Evolutionary conservation across 2,329 filamentous ascomycete genomes (phyloP).

Genomic region (Colletotrichum sp.): DNA sequence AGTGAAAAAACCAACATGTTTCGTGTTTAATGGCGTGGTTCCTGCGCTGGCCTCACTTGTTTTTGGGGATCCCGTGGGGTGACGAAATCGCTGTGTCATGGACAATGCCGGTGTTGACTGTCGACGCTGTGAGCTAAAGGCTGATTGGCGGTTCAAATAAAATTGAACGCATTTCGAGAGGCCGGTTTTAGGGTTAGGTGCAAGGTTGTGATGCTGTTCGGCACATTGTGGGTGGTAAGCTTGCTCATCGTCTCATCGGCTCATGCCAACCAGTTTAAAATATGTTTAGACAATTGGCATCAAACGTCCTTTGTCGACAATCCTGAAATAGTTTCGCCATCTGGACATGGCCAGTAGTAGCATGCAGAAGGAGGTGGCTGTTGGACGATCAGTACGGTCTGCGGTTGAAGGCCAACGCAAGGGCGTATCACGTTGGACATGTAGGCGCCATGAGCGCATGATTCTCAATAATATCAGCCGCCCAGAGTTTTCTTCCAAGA

Average conservation of each 20-base stretch:
- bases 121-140: not conserved
- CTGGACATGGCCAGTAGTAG: accelerated
- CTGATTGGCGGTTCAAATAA: not conserved
- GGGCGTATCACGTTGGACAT: not conserved
- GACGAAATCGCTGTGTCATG: not conserved
- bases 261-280: not conserved
- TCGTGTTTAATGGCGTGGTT: not conserved
- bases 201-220: not conserved
- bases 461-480: not conserved
- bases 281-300: not conserved
- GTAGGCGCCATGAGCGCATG: not conserved
- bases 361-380: not conserved
- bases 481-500: not conserved
- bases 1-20: not conserved
- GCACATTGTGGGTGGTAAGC: not conserved
- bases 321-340: not conserved
- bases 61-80: not conserved
- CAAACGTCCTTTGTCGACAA: not conserved
- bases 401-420: not conserved
- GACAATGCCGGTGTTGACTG: not conserved
- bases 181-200: not conserved
- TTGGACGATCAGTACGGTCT: not conserved
- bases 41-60: not conserved
- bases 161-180: not conserved
- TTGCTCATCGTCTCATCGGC: not conserved